phyloP scores from a whole-genome alignment of 345 rosid species.

The Linum usitatissimum region DNA sequence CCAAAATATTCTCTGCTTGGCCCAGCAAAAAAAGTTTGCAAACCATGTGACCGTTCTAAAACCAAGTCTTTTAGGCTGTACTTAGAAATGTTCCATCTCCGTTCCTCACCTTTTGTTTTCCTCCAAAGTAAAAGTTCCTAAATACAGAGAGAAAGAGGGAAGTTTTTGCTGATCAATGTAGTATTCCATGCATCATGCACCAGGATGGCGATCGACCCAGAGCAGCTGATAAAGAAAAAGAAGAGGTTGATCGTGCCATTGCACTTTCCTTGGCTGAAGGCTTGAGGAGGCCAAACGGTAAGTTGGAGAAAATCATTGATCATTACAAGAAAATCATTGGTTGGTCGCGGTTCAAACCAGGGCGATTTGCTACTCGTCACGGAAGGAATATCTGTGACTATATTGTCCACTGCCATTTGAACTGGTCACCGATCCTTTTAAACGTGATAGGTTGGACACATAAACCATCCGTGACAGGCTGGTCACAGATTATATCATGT shows the following conservation, averaged over 20 bases:
- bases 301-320: background rate
- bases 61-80: background rate
- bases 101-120: too few species aligned
- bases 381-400: too few species aligned
- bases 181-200: background rate
- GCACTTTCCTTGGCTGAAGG: slow-evolving; percentile 58
- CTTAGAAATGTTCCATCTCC: background rate
- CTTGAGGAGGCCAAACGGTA: slow-evolving; percentile 49
- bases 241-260: slow-evolving; percentile 58
- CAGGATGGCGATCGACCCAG: slow-evolving; percentile 71
- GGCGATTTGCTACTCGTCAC: too few species aligned
- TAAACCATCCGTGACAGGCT: too few species aligned
- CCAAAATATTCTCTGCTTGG: background rate
- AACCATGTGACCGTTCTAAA: background rate
- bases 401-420: too few species aligned
- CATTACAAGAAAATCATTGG: too few species aligned
- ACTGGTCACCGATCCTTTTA: too few species aligned
- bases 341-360: too few species aligned
- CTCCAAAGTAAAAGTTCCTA: background rate
- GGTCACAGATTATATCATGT: too few species aligned
- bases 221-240: slow-evolving; percentile 39
- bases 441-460: too few species aligned
- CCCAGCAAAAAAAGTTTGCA: background rate
- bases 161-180: background rate
- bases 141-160: background rate